These are phyloP conservation scores for Chlorella sorokiniana DNA, from an alignment of 139 green algal species.

Conservation along the genomic window DNA sequence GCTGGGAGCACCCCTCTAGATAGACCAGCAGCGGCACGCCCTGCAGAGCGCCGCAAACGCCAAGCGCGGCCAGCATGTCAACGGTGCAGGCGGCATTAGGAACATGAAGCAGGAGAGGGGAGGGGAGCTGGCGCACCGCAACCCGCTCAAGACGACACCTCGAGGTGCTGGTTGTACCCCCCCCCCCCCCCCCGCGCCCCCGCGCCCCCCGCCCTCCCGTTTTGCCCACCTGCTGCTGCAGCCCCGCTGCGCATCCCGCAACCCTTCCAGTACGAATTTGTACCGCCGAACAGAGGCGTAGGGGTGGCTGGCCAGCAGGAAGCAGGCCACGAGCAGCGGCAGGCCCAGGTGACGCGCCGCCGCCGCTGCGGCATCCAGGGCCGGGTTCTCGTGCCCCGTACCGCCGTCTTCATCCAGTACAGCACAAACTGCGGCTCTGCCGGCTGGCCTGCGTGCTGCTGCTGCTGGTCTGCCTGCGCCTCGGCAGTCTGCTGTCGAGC, in stretches of 20 bases:
- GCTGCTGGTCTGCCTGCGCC: not conserved
- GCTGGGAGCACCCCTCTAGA: slow-evolving; percentile 1
- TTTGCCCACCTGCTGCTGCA: slow-evolving; percentile 11
- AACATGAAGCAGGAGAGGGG: too few species aligned
- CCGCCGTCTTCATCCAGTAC: slow-evolving; percentile 28
- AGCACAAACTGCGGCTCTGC: not conserved
- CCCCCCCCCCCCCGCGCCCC: not conserved
- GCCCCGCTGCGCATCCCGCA: slow-evolving; percentile 14
- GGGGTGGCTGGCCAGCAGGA: slow-evolving; percentile 23
- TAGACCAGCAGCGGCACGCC: slow-evolving; percentile 13
- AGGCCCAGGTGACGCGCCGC: not conserved
- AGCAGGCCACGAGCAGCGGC: slow-evolving; percentile 20
- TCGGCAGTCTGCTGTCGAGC: not conserved
- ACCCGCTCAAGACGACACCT: not conserved
- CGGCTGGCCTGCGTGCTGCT: not conserved
- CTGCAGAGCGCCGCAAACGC: not conserved
- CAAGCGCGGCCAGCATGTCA: not conserved
- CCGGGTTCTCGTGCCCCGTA: slow-evolving; percentile 19
- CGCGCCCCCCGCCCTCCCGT: not conserved
- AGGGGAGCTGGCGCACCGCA: too few species aligned
- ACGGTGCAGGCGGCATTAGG: too few species aligned
- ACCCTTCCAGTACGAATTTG: slow-evolving; percentile 1
- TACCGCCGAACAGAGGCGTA: not conserved
- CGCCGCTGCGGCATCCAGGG: slow-evolving; percentile 6
- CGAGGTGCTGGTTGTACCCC: not conserved